These are phyloP conservation scores for Tolypocladium guangdongense DNA, from an alignment of 2,329 filamentous ascomycete species.

Conservation along the genomic window DNA sequence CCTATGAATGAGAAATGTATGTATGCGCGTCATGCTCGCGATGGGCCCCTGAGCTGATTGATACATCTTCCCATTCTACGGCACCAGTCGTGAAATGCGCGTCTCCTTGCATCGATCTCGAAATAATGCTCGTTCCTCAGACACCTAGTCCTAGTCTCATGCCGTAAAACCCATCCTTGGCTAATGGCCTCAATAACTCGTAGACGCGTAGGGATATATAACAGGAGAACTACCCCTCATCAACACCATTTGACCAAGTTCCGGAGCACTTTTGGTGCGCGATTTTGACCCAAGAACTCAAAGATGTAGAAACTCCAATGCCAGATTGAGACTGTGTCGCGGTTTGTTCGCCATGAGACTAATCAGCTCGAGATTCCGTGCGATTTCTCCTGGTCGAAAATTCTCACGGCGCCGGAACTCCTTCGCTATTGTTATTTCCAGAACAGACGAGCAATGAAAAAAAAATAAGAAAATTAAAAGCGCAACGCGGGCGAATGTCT, in stretches of 20 bases:
- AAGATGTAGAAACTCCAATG: not conserved
- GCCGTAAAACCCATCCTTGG: not conserved
- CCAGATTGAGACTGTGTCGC: not conserved
- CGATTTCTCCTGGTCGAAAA: not conserved
- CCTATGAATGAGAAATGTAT: not conserved
- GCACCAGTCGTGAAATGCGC: not conserved
- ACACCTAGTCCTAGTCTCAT: not conserved
- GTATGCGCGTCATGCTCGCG: not conserved
- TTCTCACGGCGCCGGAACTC: slow-evolving; percentile 6
- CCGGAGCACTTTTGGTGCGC: not conserved
- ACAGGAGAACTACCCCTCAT: not conserved
- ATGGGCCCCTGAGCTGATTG: not conserved
- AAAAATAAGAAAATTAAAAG: not conserved
- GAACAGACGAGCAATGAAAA: slow-evolving; percentile 1
- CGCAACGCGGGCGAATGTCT: not conserved
- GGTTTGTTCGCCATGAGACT: not conserved
- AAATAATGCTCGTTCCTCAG: not conserved
- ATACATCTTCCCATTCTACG: not conserved
- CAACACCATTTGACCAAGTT: not conserved
- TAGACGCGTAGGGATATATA: not conserved
- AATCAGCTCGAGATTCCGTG: not conserved
- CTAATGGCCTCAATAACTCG: not conserved
- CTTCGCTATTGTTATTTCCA: slow-evolving; percentile 7
- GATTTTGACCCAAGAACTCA: not conserved
- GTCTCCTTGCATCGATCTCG: not conserved